Evolutionary conservation across 2,329 filamentous ascomycete genomes (phyloP).

Genomic region (Fusarium sp.): DNA sequence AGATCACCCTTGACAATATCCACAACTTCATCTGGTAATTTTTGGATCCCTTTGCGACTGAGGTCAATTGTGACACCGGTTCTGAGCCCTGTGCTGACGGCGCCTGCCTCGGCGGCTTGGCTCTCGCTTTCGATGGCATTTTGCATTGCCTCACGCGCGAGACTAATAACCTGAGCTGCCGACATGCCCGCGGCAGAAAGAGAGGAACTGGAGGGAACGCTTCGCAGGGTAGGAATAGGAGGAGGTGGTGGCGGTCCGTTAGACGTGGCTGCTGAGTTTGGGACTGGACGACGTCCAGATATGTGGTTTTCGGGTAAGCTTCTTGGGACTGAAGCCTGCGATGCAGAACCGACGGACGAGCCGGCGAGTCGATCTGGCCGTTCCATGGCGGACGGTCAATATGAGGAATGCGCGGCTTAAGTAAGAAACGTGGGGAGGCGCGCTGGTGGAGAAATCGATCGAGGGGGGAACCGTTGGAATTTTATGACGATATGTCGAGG

Average conservation of each 20-base stretch:
- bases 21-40: conserved; percentile 77
- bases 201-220: conserved; percentile 58
- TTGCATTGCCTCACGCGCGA: conserved; percentile 74
- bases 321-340: conserved; percentile 45
- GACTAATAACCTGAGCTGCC: conserved; percentile 70
- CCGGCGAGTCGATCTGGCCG: conserved; percentile 48
- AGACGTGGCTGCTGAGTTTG: conserved; percentile 52
- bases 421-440: conserved; percentile 29
- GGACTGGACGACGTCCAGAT: conserved; percentile 52
- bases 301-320: conserved; percentile 55
- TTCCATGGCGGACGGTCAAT: conserved; percentile 47
- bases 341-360: conserved; percentile 33
- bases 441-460: conserved; percentile 39
- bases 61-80: conserved; percentile 82
- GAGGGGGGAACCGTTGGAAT: conserved; percentile 31
- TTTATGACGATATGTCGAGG: conserved; percentile 31
- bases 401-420: conserved; percentile 32
- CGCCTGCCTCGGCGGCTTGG: conserved; percentile 69
- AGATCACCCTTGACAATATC: conserved; percentile 79
- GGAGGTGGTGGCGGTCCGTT: conserved; percentile 56
- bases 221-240: conserved; percentile 60
- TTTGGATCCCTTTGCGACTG: conserved; percentile 78
- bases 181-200: conserved; percentile 65
- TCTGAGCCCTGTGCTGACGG: conserved; percentile 69
- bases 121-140: conserved; percentile 73